Conservation (phyloP, 371 early-diverging fungal species). For the Lichtheimia corymbifera region DNA sequence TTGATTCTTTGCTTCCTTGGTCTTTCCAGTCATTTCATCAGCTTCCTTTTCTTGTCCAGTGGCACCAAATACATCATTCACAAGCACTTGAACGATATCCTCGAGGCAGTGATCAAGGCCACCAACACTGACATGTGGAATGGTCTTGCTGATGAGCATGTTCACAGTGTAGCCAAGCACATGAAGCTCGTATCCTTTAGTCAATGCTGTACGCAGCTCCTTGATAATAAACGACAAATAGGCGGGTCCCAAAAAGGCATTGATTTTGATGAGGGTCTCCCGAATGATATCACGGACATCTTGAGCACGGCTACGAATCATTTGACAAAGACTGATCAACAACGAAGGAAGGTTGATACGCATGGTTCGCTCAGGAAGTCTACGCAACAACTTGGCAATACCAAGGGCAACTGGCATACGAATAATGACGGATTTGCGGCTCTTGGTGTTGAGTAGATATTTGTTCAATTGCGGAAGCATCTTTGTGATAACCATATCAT, state of each 20-base stretch:
- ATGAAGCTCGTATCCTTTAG: constrained; percentile 89
- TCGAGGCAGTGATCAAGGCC: constrained; percentile 80
- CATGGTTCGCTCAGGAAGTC: constrained; percentile 76
- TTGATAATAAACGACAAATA: constrained; percentile 88
- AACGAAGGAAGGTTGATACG: constrained; percentile 82
- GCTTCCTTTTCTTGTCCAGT: constrained; percentile 88
- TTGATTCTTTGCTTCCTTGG: constrained; percentile 83
- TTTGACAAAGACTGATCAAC: constrained; percentile 81
- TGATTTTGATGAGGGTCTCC: constrained; percentile 84
- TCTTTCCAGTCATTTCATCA: constrained; percentile 86
- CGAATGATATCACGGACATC: constrained; percentile 86
- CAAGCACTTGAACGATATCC: constrained; percentile 68
- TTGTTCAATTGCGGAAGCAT: constrained; percentile 81
- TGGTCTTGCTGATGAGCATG: constrained; percentile 68
- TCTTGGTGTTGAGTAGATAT: constrained; percentile 64
- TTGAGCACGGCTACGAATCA: constrained; percentile 81
- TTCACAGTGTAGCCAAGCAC: constrained; percentile 92
- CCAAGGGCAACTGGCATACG: constrained; percentile 91
- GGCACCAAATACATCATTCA: constrained; percentile 91
- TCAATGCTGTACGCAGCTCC: constrained; percentile 78
- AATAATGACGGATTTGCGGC: constrained; percentile 71
- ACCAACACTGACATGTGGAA: constrained; percentile 64
- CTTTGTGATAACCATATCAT: constrained; percentile 65
- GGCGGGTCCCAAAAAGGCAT: constrained; percentile 77
- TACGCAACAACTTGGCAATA: constrained; percentile 77